phyloP scores from a whole-genome alignment of 192 early-diverging fungal species.

The Rhizophagus clarus region DNA sequence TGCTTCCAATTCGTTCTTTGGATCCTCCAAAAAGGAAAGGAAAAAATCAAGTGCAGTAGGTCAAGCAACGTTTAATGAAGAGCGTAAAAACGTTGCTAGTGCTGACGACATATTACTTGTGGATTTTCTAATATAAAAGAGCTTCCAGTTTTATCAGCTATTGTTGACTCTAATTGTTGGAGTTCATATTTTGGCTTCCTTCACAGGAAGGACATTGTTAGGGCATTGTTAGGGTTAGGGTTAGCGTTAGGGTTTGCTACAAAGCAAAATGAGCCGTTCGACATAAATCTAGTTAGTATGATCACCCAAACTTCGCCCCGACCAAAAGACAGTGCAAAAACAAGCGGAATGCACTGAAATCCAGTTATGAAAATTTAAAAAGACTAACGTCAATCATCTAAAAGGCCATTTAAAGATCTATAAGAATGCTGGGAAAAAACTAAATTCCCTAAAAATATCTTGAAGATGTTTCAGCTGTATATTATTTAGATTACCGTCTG shows the following conservation, averaged over 20 bases:
- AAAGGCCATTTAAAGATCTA: background rate
- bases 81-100: too few species aligned
- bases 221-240: too few species aligned
- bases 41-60: too few species aligned
- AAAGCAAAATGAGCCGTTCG: conserved; percentile 28
- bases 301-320: too few species aligned
- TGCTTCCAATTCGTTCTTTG: conserved; percentile 1
- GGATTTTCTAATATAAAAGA: conserved; percentile 15
- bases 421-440: background rate
- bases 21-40: background rate
- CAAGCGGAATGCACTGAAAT: too few species aligned
- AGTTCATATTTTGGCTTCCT: conserved; percentile 33
- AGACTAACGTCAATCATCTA: too few species aligned
- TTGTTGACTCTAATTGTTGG: conserved; percentile 39
- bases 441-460: background rate
- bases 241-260: too few species aligned
- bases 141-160: conserved; percentile 34
- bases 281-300: background rate
- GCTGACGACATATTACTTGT: conserved; percentile 35
- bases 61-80: too few species aligned
- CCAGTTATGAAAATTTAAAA: too few species aligned
- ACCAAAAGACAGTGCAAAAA: too few species aligned
- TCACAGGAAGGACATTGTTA: too few species aligned
- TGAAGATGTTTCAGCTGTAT: background rate
- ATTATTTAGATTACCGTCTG: too few species aligned